Percentiles rank a stretch among this genome's conserved stretches.
These are phyloP conservation scores for Phytophthora cactorum DNA, from an alignment of 352 stramenopile species.

Conservation along the genomic window DNA sequence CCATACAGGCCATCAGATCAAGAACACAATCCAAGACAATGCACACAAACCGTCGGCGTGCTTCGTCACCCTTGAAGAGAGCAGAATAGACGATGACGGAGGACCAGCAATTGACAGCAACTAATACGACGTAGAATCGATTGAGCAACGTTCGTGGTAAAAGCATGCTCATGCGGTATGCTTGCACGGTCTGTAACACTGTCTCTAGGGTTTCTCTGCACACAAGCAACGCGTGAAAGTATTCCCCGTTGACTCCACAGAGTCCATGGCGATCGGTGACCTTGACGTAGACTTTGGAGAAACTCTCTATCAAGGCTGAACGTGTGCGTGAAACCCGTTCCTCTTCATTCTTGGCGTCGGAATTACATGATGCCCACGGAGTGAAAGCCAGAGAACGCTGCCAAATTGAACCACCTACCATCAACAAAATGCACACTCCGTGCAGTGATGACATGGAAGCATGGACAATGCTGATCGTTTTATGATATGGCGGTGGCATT, in stretches of 20 bases:
- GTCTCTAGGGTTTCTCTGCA: constrained; percentile 1
- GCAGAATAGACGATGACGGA: neutral
- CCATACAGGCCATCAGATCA: constrained; percentile 3
- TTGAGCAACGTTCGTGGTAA: constrained; percentile 2
- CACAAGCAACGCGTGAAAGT: constrained; percentile 1
- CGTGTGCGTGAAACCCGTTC: too few species aligned
- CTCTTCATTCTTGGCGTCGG: neutral
- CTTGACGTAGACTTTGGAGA: neutral
- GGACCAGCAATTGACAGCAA: constrained; percentile 4
- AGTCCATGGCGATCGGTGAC: neutral
- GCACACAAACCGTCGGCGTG: constrained; percentile 1
- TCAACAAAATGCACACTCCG: neutral
- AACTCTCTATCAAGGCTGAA: too few species aligned
- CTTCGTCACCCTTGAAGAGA: constrained; percentile 5
- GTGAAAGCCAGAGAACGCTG: constrained; percentile 2
- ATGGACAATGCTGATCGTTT: neutral
- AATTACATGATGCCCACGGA: neutral
- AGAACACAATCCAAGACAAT: neutral
- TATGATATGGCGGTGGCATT: constrained; percentile 19
- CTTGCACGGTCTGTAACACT: neutral
- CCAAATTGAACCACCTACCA: neutral
- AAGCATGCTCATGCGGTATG: constrained; percentile 4
- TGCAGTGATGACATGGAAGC: neutral
- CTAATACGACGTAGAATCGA: constrained; percentile 6
- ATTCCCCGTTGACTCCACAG: neutral